Evolutionary conservation across 2,329 filamentous ascomycete species (phyloP).

Genomic region (Colletotrichum sp.): DNA sequence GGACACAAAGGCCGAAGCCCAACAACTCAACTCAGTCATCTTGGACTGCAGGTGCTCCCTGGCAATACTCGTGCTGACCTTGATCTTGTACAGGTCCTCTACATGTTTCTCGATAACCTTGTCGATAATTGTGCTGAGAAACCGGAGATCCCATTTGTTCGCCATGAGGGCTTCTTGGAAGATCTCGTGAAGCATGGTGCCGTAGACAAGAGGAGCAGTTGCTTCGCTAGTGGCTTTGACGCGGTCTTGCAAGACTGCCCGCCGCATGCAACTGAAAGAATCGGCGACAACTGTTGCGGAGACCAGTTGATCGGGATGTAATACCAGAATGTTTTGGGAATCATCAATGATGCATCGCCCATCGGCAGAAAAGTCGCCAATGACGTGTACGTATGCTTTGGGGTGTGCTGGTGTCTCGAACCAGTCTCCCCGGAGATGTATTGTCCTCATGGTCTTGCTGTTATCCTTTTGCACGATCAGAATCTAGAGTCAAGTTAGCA

Average conservation of each 20-base stretch:
- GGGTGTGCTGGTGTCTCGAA: conserved; percentile 76
- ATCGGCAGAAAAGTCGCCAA: conserved; percentile 72
- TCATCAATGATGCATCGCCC: conserved; percentile 86
- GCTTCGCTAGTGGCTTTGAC: conserved; percentile 88
- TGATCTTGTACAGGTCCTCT: conserved; percentile 89
- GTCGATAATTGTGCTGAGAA: conserved; percentile 70
- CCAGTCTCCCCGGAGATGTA: conserved; percentile 87
- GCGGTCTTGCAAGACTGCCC: conserved; percentile 91
- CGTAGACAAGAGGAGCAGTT: conserved; percentile 84
- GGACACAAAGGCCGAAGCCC: conserved; percentile 83
- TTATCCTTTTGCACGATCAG: conserved; percentile 83
- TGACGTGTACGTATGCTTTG: conserved; percentile 84
- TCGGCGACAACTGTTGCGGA: conserved; percentile 97
- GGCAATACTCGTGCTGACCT: conserved; percentile 74
- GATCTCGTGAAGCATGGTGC: conserved; percentile 91
- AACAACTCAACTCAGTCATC: conserved; percentile 79
- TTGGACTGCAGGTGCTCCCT: conserved; percentile 83
- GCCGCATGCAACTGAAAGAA: conserved; percentile 88
- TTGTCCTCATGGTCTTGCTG: conserved; percentile 66
- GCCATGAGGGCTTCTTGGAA: conserved; percentile 89
- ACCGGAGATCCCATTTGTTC: conserved; percentile 79
- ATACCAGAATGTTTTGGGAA: conserved; percentile 79
- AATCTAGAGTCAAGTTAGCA: conserved; percentile 56
- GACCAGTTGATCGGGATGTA: conserved; percentile 94
- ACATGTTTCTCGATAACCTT: conserved; percentile 76